A percentile compares a stretch with the other conserved stretches of the same genome.
phyloP scores from a whole-genome alignment of 2,329 filamentous ascomycete species.

The Alternaria arborescens region DNA sequence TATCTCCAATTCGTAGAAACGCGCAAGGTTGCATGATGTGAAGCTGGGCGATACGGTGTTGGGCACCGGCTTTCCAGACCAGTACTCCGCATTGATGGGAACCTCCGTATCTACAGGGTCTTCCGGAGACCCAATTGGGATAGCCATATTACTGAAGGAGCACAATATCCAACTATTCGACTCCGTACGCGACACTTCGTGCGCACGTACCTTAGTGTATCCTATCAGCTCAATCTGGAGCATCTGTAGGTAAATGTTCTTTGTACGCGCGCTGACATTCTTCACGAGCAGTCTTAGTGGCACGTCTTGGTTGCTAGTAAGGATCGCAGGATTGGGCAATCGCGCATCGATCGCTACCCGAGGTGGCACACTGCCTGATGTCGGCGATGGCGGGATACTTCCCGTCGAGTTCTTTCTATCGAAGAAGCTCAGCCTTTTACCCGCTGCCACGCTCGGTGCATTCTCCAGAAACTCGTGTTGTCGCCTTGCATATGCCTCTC shows the following conservation, averaged over 20 bases:
- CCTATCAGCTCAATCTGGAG: slow-evolving; percentile 84
- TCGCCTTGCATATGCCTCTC: slow-evolving; percentile 85
- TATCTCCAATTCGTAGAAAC: slow-evolving; percentile 84
- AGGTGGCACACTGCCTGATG: slow-evolving; percentile 41
- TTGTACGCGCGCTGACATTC: slow-evolving; percentile 73
- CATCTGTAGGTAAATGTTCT: slow-evolving; percentile 77
- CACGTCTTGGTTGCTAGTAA: slow-evolving; percentile 88
- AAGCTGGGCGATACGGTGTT: slow-evolving; percentile 90
- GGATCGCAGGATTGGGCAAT: slow-evolving; percentile 83
- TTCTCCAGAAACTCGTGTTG: slow-evolving; percentile 65
- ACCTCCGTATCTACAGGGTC: slow-evolving; percentile 72
- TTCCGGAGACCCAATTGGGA: slow-evolving; percentile 69
- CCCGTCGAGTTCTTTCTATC: slow-evolving; percentile 48
- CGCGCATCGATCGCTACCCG: slow-evolving; percentile 82
- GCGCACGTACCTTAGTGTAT: slow-evolving; percentile 79
- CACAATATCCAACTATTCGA: slow-evolving; percentile 77
- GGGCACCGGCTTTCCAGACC: slow-evolving; percentile 76
- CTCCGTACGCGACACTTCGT: slow-evolving; percentile 76
- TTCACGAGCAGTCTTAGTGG: slow-evolving; percentile 82
- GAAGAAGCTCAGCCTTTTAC: slow-evolving; percentile 70
- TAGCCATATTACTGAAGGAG: slow-evolving; percentile 74
- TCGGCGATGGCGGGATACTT: slow-evolving; percentile 29
- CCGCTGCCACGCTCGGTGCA: slow-evolving; percentile 40
- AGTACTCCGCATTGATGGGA: slow-evolving; percentile 74
- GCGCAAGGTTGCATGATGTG: slow-evolving; percentile 83